These are phyloP conservation scores for Macrolepiota albuminosa DNA, from an alignment of 768 basidiomycete species.

Conservation along the genomic window DNA sequence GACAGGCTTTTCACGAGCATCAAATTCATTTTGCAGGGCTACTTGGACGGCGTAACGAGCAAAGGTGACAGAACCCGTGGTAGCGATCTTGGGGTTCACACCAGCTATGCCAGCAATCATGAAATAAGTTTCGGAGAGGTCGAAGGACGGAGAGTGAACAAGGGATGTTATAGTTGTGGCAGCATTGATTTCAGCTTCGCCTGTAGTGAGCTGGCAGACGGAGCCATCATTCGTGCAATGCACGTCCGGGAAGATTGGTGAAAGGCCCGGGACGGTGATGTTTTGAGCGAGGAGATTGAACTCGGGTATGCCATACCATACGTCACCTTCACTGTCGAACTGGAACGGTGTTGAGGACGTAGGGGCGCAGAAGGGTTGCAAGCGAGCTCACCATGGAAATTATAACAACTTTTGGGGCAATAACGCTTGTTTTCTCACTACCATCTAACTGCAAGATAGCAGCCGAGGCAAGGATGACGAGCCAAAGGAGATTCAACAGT, in stretches of 20 bases:
- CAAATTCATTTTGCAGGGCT: constrained; percentile 11
- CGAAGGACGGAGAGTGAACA: constrained; percentile 5
- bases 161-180: constrained; percentile 12
- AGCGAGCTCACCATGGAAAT: constrained; percentile 11
- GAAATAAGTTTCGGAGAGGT: constrained; percentile 9
- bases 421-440: background rate
- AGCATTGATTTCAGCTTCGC: constrained; percentile 13
- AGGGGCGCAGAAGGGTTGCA: background rate
- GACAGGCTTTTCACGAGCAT: constrained; percentile 11
- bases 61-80: constrained; percentile 11
- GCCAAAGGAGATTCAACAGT: constrained; percentile 9
- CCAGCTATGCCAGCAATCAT: constrained; percentile 13
- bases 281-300: constrained; percentile 9
- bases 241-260: constrained; percentile 10
- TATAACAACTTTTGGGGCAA: constrained; percentile 11
- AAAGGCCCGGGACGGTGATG: constrained; percentile 10
- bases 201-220: constrained; percentile 11
- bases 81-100: constrained; percentile 9
- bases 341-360: background rate
- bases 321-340: constrained; percentile 9
- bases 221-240: constrained; percentile 7
- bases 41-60: constrained; percentile 13
- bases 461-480: constrained; percentile 5
- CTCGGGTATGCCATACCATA: constrained; percentile 9
- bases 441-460: background rate